Base-by-base conservation (phyloP, 2,329 filamentous ascomycete species). In the Apiospora rasikravindrae region DNA sequence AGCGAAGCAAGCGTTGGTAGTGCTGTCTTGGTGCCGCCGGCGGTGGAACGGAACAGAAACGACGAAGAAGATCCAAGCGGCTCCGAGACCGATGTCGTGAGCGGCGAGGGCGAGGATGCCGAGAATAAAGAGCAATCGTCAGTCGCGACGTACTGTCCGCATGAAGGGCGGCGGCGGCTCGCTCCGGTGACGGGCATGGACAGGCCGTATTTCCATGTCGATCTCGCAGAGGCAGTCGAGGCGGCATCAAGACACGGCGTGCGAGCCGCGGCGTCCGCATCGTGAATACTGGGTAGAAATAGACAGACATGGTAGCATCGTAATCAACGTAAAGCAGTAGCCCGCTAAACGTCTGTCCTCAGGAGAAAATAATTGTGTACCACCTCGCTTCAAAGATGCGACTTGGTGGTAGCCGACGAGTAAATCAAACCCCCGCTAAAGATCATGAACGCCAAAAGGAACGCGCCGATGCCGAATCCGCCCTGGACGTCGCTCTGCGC, bases 181-280 rank as follows among this genome's bases (percentile, higher is more conserved):
- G 81, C 81, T 33, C 81, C 84, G 0, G 77, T 87, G 1, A 82
- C 84, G 70, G 86, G 84, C 2, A 80, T 86, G 70, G 87, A 88
- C 78, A 78, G 86, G 74, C 87, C 87, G 7, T 87, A 84, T 78
- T 88, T 88, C 79, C 86, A 88, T 72, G 82, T 87, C 40, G 86
- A 88, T 75, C 75, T 88, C 49, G 83, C 86, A 37, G 85, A 85
- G 72, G 86, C 86, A 4, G 81, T 87, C 8, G 85, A 87, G 77
- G 84, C 83, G 40, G 82, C 67, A 47, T 24, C 57, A 29, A 40
- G 33, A 24, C 33, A 64, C 29, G 57, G 33, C 33, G 19, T n/a
- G 33, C 33, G 10, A 40, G 33, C 19, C 22, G n/a, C 22, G 19
- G 33, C 57, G 22, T 10, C 33, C n/a, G 57, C 13, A n/a, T 64